Evolutionary conservation across 192 early-diverging fungal species (phyloP).

Genomic region (Coemansia sp.): DNA sequence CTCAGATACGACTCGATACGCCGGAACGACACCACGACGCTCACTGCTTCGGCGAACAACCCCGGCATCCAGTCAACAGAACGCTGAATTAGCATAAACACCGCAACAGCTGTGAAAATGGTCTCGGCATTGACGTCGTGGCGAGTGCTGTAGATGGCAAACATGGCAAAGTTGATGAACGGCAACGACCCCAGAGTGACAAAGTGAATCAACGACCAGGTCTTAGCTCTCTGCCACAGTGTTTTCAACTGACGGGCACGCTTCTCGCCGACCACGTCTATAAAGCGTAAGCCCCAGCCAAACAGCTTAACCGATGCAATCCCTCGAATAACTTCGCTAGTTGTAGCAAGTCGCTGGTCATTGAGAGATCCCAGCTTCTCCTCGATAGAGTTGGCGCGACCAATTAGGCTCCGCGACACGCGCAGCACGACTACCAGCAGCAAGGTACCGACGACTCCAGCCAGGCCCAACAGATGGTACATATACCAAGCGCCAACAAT

Average conservation of each 20-base stretch:
- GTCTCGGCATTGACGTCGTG: constrained; percentile 60
- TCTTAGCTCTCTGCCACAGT: constrained; percentile 47
- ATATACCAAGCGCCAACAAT: constrained; percentile 68
- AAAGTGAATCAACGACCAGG: constrained; percentile 63
- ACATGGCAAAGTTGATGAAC: constrained; percentile 61
- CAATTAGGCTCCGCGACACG: constrained; percentile 54
- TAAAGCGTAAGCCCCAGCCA: constrained; percentile 79
- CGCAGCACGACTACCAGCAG: constrained; percentile 63
- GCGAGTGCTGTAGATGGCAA: constrained; percentile 62
- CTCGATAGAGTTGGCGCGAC: constrained; percentile 57
- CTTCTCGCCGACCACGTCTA: constrained; percentile 65
- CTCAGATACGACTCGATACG: constrained; percentile 74
- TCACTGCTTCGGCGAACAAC: constrained; percentile 58
- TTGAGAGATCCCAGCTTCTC: constrained; percentile 57
- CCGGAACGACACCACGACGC: constrained; percentile 61
- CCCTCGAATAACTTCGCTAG: constrained; percentile 80
- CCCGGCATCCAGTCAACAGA: constrained; percentile 62
- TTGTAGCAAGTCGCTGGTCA: constrained; percentile 74
- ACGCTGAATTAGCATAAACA: constrained; percentile 71
- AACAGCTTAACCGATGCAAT: constrained; percentile 91
- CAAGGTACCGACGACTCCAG: constrained; percentile 74
- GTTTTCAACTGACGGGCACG: constrained; percentile 61
- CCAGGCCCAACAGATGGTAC: constrained; percentile 73
- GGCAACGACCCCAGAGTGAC: constrained; percentile 60
- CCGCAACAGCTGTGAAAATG: constrained; percentile 69